Evolutionary conservation across 768 basidiomycete genomes (phyloP).

Genomic region (Termitomyces sp.): DNA sequence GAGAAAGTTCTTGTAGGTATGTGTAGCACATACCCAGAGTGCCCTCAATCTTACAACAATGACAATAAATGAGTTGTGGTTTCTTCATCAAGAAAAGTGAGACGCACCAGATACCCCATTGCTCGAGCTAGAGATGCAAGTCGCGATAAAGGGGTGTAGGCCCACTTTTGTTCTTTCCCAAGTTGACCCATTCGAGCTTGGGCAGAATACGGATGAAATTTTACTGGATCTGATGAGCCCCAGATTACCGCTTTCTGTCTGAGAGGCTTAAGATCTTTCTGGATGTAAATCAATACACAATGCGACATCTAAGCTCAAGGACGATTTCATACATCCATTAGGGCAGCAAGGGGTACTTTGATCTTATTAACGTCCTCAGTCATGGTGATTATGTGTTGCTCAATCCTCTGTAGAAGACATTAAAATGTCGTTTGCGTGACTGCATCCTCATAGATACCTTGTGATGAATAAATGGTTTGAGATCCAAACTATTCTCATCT

Average conservation of each 20-base stretch:
- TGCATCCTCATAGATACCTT: constrained; percentile 49
- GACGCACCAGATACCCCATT: constrained; percentile 82
- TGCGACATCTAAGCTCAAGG: background rate
- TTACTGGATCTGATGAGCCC: constrained; percentile 46
- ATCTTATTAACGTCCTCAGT: constrained; percentile 61
- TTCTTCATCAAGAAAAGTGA: background rate
- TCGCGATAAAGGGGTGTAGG: constrained; percentile 45
- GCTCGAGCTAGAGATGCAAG: constrained; percentile 66
- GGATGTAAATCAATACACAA: background rate
- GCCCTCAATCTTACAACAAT: constrained; percentile 64
- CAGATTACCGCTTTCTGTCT: constrained; percentile 41
- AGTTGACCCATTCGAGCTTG: constrained; percentile 40
- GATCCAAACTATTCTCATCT: constrained; percentile 85
- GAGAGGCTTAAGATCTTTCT: constrained; percentile 33
- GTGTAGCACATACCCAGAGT: constrained; percentile 78
- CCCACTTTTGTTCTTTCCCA: constrained; percentile 40
- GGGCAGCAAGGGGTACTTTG: constrained; percentile 58
- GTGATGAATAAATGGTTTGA: constrained; percentile 80
- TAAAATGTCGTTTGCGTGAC: background rate
- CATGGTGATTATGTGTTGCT: constrained; percentile 77
- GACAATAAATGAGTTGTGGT: background rate
- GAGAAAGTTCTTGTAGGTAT: constrained; percentile 46
- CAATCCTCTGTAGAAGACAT: constrained; percentile 48
- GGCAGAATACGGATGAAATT: constrained; percentile 65
- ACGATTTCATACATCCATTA: constrained; percentile 64